Evolutionary conservation across 2,329 filamentous ascomycete genomes (phyloP).

Genomic region (Tolypocladium guangdongense): DNA sequence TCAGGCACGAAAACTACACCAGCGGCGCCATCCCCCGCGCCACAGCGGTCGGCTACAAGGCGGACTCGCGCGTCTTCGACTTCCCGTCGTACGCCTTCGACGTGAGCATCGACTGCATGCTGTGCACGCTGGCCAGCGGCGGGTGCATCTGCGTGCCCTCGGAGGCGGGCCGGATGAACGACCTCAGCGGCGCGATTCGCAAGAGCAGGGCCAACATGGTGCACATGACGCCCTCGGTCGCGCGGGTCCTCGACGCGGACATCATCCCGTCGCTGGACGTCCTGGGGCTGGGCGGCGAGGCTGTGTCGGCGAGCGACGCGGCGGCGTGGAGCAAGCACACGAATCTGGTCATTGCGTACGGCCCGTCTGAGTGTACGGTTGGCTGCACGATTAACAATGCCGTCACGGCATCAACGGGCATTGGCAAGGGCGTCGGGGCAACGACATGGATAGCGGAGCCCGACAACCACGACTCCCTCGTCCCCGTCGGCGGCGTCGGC

Average conservation of each 20-base stretch:
- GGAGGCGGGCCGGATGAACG: constrained; percentile 40
- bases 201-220: constrained; percentile 35
- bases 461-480: constrained; percentile 32
- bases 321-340: constrained; percentile 34
- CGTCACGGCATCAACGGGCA: constrained; percentile 29
- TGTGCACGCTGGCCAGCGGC: constrained; percentile 38
- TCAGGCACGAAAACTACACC: constrained; percentile 35
- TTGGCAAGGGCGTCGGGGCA: constrained; percentile 36
- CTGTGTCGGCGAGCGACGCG: constrained; percentile 40
- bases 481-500: constrained; percentile 37
- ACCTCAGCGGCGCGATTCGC: constrained; percentile 34
- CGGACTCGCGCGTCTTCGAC: constrained; percentile 32
- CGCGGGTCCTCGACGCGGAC: constrained; percentile 32
- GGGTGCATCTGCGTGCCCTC: constrained; percentile 44
- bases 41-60: constrained; percentile 29
- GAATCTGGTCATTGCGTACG: constrained; percentile 39
- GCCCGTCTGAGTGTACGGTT: constrained; percentile 43
- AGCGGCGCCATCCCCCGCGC: constrained; percentile 33
- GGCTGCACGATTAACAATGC: constrained; percentile 37
- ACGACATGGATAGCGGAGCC: constrained; percentile 42
- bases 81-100: constrained; percentile 45
- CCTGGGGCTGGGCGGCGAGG: constrained; percentile 39
- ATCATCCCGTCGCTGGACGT: constrained; percentile 35
- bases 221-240: constrained; percentile 40
- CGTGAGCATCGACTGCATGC: constrained; percentile 42